A percentile compares a stretch with the other conserved stretches of the same genome.
Conservation (phyloP, 176 grass and related monocot genomes). For the Juncus effusus region DNA sequence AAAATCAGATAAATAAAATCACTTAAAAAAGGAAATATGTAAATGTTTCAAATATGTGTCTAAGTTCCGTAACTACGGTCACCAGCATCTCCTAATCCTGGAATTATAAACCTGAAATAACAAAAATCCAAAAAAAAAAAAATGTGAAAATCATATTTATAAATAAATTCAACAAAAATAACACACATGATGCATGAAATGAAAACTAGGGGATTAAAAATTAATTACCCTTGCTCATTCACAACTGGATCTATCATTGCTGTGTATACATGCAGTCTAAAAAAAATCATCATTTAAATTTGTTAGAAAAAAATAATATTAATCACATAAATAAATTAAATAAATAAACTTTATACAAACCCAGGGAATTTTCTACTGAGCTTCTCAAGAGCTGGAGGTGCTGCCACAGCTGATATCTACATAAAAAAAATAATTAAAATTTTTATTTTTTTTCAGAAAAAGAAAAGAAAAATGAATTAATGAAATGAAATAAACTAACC, state of each 20-base stretch:
- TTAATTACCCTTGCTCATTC: slow-evolving; percentile 87
- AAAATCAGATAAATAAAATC: background rate
- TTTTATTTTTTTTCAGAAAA: background rate
- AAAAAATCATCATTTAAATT: background rate
- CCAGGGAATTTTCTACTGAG: slow-evolving; percentile 82
- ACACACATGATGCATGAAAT: background rate
- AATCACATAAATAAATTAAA: slow-evolving; percentile 1
- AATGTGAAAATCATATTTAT: background rate
- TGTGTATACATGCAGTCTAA: slow-evolving; percentile 82
- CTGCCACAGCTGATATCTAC: slow-evolving; percentile 90
- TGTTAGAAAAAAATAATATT: slow-evolving; percentile 18
- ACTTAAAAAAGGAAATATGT: background rate
- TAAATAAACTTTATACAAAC: slow-evolving; percentile 37
- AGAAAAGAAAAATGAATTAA: background rate
- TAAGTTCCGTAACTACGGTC: slow-evolving; percentile 83
- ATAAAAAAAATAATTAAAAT: background rate
- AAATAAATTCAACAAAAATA: background rate
- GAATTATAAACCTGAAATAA: slow-evolving; percentile 74
- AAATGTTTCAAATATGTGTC: slow-evolving; percentile 9
- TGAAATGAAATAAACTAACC: slow-evolving; percentile 41
- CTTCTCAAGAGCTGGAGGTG: slow-evolving; percentile 84
- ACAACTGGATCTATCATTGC: slow-evolving; percentile 89
- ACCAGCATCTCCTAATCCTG: slow-evolving; percentile 93
- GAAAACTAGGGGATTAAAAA: slow-evolving; percentile 4
- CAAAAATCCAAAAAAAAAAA: slow-evolving; percentile 9